Evolutionary conservation across 2,329 filamentous ascomycete species (phyloP).

Genomic region (Nothopassalora personata): DNA sequence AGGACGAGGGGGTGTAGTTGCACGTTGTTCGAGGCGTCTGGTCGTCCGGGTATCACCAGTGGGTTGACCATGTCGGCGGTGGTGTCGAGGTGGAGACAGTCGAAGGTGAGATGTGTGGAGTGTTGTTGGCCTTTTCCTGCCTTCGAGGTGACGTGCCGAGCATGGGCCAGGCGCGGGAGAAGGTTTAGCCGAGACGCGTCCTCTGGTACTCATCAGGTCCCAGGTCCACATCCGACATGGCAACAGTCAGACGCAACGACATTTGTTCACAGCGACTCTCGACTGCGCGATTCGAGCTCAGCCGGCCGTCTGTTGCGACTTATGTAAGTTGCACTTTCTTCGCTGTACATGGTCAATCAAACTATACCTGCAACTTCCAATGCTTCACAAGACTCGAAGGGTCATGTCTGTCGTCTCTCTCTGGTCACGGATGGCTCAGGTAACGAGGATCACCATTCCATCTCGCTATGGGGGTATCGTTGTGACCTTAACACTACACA

Average conservation of each 20-base stretch:
- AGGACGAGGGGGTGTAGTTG: conserved; percentile 90
- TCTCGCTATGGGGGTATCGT: background rate
- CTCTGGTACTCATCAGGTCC: too few species aligned
- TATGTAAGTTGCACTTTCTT: background rate
- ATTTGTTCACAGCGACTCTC: background rate
- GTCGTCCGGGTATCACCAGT: conserved; percentile 43
- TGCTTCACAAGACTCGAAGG: too few species aligned
- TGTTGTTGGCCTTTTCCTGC: background rate
- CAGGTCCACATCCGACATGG: too few species aligned
- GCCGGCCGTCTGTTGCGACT: background rate
- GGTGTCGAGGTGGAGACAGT: background rate
- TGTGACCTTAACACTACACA: background rate
- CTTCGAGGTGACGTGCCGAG: background rate
- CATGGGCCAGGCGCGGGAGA: background rate
- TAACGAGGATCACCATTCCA: too few species aligned
- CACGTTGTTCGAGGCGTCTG: conserved; percentile 70
- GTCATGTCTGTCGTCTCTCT: too few species aligned
- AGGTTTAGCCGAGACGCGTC: background rate
- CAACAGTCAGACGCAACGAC: too few species aligned
- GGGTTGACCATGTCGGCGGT: conserved; percentile 30
- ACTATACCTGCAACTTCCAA: background rate
- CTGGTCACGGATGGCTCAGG: too few species aligned
- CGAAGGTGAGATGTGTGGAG: background rate
- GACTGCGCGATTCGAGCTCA: background rate
- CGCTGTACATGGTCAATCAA: background rate